Conservation (phyloP, 495 filamentous ascomycete species). For the Lentithecium fluviatile region DNA sequence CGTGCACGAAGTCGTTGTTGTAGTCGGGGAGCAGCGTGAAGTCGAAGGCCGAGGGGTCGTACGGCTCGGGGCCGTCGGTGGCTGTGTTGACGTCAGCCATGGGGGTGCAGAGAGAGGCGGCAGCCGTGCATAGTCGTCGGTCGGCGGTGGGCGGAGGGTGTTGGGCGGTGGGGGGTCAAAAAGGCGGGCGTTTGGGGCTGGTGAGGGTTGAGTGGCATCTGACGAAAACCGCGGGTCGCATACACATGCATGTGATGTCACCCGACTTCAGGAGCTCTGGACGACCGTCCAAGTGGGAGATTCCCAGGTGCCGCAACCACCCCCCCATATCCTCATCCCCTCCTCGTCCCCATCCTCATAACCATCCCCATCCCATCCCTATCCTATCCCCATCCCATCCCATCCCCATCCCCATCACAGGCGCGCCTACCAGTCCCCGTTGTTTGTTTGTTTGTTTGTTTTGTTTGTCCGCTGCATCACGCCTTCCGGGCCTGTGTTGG, state of each 20-base stretch:
- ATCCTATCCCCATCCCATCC: neutral
- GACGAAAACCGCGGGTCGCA: too few relatives aligned
- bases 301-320: too few relatives aligned
- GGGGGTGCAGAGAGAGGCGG: neutral
- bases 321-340: too few relatives aligned
- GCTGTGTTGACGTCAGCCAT: conserved; percentile 43
- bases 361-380: too few relatives aligned
- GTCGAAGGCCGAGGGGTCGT: conserved; percentile 40
- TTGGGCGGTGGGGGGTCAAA: neutral
- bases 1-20: conserved; percentile 44
- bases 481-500: too few relatives aligned
- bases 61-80: conserved; percentile 39
- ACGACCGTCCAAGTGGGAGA: too few relatives aligned
- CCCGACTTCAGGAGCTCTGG: too few relatives aligned
- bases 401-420: neutral
- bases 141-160: neutral
- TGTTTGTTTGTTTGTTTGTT: too few relatives aligned
- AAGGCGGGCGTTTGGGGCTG: neutral
- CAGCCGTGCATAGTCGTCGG: conserved; percentile 13
- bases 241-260: neutral
- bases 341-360: too few relatives aligned
- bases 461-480: too few relatives aligned
- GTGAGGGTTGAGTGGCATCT: neutral
- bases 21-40: conserved; percentile 44
- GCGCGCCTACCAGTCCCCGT: too few relatives aligned